Evolutionary conservation across 75 land plant genomes (phyloP).

Genomic region (Sequoia sempervirens): DNA sequence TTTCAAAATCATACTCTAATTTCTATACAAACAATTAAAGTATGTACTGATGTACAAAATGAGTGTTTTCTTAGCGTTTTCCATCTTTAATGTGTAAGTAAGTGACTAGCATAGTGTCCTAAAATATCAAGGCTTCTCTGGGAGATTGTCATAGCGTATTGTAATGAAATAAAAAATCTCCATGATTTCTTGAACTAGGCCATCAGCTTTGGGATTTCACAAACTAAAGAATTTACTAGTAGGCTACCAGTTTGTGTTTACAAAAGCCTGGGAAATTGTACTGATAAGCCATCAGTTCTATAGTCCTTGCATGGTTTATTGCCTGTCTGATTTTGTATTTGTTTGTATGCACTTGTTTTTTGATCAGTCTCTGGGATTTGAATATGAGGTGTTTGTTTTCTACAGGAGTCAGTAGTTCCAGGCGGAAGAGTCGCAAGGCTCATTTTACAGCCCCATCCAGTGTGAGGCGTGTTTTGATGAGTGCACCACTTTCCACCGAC

Average conservation of each 20-base stretch:
- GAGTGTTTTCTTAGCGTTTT: too few species aligned
- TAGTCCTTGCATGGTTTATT: not conserved
- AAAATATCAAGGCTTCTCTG: too few species aligned
- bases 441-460: conserved; percentile 60
- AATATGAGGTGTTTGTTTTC: not conserved
- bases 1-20: too few species aligned
- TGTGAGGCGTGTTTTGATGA: conserved; percentile 48
- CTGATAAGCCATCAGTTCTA: not conserved
- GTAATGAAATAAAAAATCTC: not conserved
- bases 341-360: not conserved
- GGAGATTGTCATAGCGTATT: too few species aligned
- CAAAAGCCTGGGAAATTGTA: not conserved
- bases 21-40: too few species aligned
- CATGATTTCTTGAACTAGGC: not conserved
- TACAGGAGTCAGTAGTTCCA: conserved; percentile 42
- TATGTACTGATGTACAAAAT: too few species aligned
- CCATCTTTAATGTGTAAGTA: too few species aligned
- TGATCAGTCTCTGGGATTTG: not conserved
- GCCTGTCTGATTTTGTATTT: not conserved
- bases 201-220: not conserved
- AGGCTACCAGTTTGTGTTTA: not conserved
- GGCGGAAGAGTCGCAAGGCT: conserved; percentile 58
- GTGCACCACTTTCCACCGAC: conserved; percentile 41
- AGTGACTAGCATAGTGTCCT: too few species aligned
- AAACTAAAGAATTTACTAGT: not conserved